phyloP scores from a whole-genome alignment of 306 rosid genomes.

The Cajanus cajan region DNA sequence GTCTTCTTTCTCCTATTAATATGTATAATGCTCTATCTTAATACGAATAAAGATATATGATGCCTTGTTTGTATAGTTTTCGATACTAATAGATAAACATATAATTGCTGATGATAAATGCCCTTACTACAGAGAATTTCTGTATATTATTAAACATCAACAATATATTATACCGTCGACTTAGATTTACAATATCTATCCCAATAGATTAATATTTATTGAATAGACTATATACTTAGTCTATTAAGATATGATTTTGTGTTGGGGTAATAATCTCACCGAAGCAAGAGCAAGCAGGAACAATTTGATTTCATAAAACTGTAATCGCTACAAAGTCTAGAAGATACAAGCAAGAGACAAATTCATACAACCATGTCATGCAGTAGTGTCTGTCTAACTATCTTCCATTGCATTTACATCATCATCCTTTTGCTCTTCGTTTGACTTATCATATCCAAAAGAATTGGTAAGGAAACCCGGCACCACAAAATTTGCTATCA shows the following conservation, averaged over 20 bases:
- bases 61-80: neutral
- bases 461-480: slow-evolving; percentile 46
- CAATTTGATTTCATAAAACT: neutral
- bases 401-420: slow-evolving; percentile 27
- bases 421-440: slow-evolving; percentile 36
- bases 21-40: too few species aligned
- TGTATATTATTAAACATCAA: neutral
- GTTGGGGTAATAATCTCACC: neutral
- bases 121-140: neutral
- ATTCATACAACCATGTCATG: neutral
- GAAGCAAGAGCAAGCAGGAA: neutral
- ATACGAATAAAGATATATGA: too few species aligned
- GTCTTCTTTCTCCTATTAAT: too few species aligned
- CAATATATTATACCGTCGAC: too few species aligned
- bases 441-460: slow-evolving; percentile 32
- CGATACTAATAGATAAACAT: neutral
- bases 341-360: neutral
- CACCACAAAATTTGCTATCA: slow-evolving; percentile 50
- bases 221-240: neutral
- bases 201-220: too few species aligned
- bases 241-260: neutral
- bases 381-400: neutral
- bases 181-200: too few species aligned
- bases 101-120: neutral
- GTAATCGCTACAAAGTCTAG: neutral